These are phyloP conservation scores for Lactifluus pinguis DNA, from an alignment of 768 basidiomycete genomes.

Conservation along the genomic window DNA sequence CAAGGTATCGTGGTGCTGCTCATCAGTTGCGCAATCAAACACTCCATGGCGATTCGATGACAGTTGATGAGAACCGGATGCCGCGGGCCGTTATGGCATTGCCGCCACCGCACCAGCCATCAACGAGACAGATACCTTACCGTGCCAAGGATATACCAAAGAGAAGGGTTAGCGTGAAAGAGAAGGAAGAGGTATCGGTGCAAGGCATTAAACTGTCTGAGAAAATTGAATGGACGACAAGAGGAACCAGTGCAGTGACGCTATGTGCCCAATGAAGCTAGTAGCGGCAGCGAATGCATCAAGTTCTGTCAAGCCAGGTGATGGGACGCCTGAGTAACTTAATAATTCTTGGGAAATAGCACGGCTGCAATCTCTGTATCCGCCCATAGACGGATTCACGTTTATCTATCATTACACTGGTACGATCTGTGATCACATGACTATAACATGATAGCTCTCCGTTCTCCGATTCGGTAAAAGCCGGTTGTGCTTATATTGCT, in stretches of 20 bases:
- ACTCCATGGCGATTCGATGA: background rate
- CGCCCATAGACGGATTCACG: no score
- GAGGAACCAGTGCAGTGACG: background rate
- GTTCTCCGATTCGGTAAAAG: constrained; percentile 14
- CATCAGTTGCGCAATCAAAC: background rate
- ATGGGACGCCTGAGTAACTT: no score
- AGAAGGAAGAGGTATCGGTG: no score
- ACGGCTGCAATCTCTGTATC: background rate
- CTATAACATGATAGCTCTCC: no score
- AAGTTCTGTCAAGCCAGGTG: no score
- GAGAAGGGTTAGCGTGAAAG: no score
- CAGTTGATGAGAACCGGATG: no score
- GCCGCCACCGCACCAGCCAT: no score
- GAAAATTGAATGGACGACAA: background rate
- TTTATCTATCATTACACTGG: no score
- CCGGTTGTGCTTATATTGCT: constrained; percentile 16
- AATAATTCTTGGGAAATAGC: background rate
- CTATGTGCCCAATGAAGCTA: background rate
- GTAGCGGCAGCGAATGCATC: background rate
- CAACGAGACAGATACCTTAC: no score
- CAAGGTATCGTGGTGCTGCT: background rate
- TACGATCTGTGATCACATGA: no score
- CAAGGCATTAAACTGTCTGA: background rate
- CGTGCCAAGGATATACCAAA: no score
- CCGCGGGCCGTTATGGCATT: background rate